Conservation (phyloP, 2,329 filamentous ascomycete genomes). For the Mariannaea elegans region DNA sequence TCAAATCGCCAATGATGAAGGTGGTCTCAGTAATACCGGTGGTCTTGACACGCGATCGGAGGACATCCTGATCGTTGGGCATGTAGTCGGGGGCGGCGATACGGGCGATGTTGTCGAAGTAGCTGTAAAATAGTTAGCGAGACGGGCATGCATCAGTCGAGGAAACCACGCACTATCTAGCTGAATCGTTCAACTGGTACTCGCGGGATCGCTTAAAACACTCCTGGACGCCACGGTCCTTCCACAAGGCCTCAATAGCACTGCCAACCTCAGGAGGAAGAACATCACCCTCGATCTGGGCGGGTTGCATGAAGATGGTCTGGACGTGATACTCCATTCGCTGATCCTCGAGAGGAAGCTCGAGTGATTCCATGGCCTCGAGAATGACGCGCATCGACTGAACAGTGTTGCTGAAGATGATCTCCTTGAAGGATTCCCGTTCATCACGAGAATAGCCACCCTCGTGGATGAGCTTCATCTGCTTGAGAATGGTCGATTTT, state of each 20-base stretch:
- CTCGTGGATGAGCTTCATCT: slow-evolving; percentile 99
- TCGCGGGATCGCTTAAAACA: slow-evolving; percentile 96
- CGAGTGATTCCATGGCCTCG: slow-evolving; percentile 74
- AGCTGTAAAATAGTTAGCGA: slow-evolving; percentile 65
- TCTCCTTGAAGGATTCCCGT: slow-evolving; percentile 75
- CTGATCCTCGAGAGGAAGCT: slow-evolving; percentile 87
- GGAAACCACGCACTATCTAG: slow-evolving; percentile 79
- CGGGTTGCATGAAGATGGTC: slow-evolving; percentile 98
- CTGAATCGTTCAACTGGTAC: slow-evolving; percentile 96
- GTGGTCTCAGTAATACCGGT: slow-evolving; percentile 97
- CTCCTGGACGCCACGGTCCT: slow-evolving; percentile 89
- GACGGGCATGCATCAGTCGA: neutral
- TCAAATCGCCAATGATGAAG: slow-evolving; percentile 93
- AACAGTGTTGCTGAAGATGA: slow-evolving; percentile 76
- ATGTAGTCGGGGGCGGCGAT: slow-evolving; percentile 93
- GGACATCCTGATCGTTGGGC: slow-evolving; percentile 93
- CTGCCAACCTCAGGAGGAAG: slow-evolving; percentile 93
- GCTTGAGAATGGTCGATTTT: slow-evolving; percentile 97
- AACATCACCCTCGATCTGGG: slow-evolving; percentile 94
- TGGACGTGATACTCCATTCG: slow-evolving; percentile 97
- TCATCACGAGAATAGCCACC: slow-evolving; percentile 96
- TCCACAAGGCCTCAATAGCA: slow-evolving; percentile 92
- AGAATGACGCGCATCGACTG: slow-evolving; percentile 76
- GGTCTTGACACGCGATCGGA: slow-evolving; percentile 96
- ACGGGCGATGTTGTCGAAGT: slow-evolving; percentile 93